Conservation (phyloP, 768 basidiomycete species). For the Stropharia rugosoannulata region DNA sequence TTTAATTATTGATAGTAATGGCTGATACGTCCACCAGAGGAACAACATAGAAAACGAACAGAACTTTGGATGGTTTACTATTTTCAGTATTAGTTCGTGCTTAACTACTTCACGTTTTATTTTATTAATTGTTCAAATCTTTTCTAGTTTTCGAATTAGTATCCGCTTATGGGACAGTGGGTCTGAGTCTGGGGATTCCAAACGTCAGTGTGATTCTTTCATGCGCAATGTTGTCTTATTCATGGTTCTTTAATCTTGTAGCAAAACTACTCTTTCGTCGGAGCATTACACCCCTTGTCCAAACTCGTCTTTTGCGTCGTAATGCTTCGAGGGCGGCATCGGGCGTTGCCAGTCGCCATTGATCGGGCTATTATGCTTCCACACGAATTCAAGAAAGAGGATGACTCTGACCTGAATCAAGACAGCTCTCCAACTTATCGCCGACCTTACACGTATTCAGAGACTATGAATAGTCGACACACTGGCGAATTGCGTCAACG, state of each 20-base stretch:
- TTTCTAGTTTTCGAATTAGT: conserved; percentile 78
- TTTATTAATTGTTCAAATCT: background rate
- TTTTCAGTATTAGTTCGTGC: conserved; percentile 71
- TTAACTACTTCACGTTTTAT: background rate
- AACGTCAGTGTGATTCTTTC: conserved; percentile 43
- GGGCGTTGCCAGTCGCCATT: conserved; percentile 84
- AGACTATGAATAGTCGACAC: conserved; percentile 14
- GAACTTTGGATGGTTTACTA: conserved; percentile 73
- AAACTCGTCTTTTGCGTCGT: conserved; percentile 86
- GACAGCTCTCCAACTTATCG: background rate
- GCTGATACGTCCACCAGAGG: conserved; percentile 37
- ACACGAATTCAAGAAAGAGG: conserved; percentile 47
- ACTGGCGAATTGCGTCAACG: conserved; percentile 15
- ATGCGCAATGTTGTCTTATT: background rate
- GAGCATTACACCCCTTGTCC: conserved; percentile 74
- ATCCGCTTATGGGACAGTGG: conserved; percentile 87
- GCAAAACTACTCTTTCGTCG: conserved; percentile 82
- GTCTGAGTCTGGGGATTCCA: conserved; percentile 87
- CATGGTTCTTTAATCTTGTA: conserved; percentile 25
- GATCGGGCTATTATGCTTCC: conserved; percentile 87
- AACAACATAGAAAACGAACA: conserved; percentile 52
- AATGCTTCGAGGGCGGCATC: conserved; percentile 93
- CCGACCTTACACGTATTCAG: conserved; percentile 12
- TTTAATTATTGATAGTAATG: background rate
- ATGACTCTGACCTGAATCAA: conserved; percentile 15